Evolutionary conservation across 257 asterid genomes (phyloP), one percentile per base, ranked within the genome.

Genomic region (Verbascum thapsus): DNA sequence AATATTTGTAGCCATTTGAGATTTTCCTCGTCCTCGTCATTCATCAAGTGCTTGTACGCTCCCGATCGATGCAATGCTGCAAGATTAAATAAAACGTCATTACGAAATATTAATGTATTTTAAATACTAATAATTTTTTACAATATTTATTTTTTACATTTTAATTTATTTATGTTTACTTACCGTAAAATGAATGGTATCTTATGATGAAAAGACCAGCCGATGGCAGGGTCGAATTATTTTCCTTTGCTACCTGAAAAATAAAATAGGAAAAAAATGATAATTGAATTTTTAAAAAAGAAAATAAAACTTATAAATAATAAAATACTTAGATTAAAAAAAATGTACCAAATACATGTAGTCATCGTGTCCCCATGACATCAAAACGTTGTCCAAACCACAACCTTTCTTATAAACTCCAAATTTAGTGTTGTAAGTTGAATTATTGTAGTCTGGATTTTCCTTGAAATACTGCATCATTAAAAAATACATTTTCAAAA

Each of bases 301-400:
- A 1, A 26, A 26, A 26, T 26, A 26, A 26, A 20, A 10, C 5
- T 13, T 0, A 8, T 41, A 32, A 41, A 3, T 11, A 30, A 35
- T 2, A 8, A 26, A 11, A 44, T 7, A 9, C 10, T 20, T 37
- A 0, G 13, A 35, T 15, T 12, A 51, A 59, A 1, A 0, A 7
- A 1, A 0, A 7, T 13, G 9, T 82, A 89, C 98, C 96, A 89
- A 13, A 66, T 87, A 85, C 97, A 92, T 92, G 57, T 89, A 92
- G 51, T 89, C 98, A 47, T 89, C 98, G 1, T 87, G 98, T 8
- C 98, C 98, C 91, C 95, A 92, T 6, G 98, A 92, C 97, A 92
- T 81, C 72, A 77, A 43, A 23, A 87, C 96, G 35, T 87, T 87
- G 53, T 85, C 78, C 0, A 92, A 81, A 4, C 98, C 97, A 76